Evolutionary conservation across 2,329 filamentous ascomycete species (phyloP).

Genomic region (Aspergillus terreus): DNA sequence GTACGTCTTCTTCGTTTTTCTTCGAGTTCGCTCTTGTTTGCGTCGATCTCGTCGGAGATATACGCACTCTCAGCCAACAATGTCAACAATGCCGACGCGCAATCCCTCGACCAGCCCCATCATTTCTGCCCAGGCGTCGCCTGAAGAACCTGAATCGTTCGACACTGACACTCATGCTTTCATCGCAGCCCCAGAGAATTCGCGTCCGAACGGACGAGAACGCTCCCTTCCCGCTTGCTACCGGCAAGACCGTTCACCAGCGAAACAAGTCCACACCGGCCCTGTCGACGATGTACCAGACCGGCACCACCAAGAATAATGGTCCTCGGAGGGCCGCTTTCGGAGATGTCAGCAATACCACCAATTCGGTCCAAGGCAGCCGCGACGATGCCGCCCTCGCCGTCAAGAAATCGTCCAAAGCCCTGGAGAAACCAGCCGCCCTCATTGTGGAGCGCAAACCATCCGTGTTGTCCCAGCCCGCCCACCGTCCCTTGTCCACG

Average conservation of each 20-base stretch:
- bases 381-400: slow-evolving; percentile 57
- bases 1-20: slow-evolving; percentile 32
- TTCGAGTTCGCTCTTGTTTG: neutral
- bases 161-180: slow-evolving; percentile 13
- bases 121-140: neutral
- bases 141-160: neutral
- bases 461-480: slow-evolving; percentile 52
- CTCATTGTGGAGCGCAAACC: slow-evolving; percentile 41
- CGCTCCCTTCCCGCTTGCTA: slow-evolving; percentile 44
- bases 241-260: slow-evolving; percentile 66
- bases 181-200: slow-evolving; percentile 64
- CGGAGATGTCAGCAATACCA: slow-evolving; percentile 74
- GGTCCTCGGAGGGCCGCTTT: slow-evolving; percentile 74
- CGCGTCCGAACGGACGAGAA: slow-evolving; percentile 70
- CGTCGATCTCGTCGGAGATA: neutral
- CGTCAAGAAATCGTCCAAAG: slow-evolving; percentile 43
- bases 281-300: slow-evolving; percentile 53
- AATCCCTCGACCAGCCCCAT: neutral
- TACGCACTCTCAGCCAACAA: neutral
- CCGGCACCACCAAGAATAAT: slow-evolving; percentile 54
- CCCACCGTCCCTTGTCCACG: slow-evolving; percentile 55
- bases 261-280: slow-evolving; percentile 75
- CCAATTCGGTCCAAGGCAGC: slow-evolving; percentile 33
- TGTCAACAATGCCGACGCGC: slow-evolving; percentile 9
- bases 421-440: slow-evolving; percentile 26